phyloP scores from a whole-genome alignment of 208 protist genomes.

The Leishmania aethiopica region DNA sequence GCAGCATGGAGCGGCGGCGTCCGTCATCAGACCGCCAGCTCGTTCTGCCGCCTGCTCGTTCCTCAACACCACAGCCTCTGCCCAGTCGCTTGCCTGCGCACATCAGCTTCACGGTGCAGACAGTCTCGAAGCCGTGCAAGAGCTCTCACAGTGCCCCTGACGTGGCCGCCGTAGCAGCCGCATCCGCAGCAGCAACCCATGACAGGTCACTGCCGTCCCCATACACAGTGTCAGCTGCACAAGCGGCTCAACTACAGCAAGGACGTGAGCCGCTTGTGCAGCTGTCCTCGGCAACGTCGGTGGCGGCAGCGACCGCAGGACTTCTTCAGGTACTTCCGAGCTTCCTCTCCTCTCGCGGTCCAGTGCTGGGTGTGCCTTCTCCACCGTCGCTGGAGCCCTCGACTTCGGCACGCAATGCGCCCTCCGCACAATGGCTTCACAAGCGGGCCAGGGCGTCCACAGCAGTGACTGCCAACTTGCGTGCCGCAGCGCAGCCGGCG shows the following conservation, averaged over 20 bases:
- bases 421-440: neutral
- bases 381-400: neutral
- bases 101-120: constrained; percentile 24
- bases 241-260: neutral
- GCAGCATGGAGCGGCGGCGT: neutral
- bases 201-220: neutral
- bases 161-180: neutral
- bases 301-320: neutral
- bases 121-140: constrained; percentile 10
- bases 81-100: constrained; percentile 9
- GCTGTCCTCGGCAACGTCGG: neutral
- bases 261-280: neutral
- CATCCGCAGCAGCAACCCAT: neutral
- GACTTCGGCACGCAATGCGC: neutral
- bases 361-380: neutral
- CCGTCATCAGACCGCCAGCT: neutral
- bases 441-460: neutral
- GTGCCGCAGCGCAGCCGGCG: neutral
- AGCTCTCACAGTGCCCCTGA: constrained; percentile 1
- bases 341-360: neutral
- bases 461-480: neutral
- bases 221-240: neutral
- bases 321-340: constrained; percentile 17
- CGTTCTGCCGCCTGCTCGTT: neutral
- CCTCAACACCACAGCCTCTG: neutral